These are phyloP conservation scores for Cenchrus fungigraminus DNA, from an alignment of 176 grass and related monocot species.

Conservation along the genomic window DNA sequence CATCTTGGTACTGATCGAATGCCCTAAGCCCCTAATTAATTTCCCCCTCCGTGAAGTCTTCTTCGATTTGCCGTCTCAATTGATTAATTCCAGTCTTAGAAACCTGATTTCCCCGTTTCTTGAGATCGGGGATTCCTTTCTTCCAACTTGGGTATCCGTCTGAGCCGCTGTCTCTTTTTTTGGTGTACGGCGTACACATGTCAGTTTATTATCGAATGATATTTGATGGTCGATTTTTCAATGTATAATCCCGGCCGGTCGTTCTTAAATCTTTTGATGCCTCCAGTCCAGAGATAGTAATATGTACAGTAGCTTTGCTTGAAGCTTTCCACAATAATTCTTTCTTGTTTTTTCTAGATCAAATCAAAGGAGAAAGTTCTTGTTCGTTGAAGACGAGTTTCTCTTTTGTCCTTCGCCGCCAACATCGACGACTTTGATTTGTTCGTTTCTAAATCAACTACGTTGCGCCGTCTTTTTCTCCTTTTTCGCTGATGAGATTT, in stretches of 20 bases:
- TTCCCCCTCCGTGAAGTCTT: not conserved
- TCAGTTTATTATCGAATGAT: not conserved
- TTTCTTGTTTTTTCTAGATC: not conserved
- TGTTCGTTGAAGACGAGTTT: not conserved
- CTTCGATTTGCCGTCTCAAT: not conserved
- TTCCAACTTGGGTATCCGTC: not conserved
- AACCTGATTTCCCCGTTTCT: conserved; percentile 18
- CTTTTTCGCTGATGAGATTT: not conserved
- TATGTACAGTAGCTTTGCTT: not conserved
- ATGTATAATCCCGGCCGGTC: not conserved
- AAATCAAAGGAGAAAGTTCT: conserved; percentile 5
- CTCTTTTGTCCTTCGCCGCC: not conserved
- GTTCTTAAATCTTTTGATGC: conserved; percentile 1
- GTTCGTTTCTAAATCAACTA: not conserved
- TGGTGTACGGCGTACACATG: not conserved
- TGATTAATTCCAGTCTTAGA: conserved; percentile 9
- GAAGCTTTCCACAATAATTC: not conserved
- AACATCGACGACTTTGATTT: too few relatives aligned
- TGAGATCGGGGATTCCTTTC: conserved; percentile 24
- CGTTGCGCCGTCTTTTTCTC: not conserved
- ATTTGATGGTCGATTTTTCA: conserved; percentile 22
- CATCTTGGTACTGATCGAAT: not conserved
- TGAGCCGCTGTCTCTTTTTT: not conserved
- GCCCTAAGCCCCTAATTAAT: not conserved
- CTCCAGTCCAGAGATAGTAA: not conserved